Evolutionary conservation across 331 rosid genomes (phyloP), one percentile per base, ranked within the genome.

Genomic region (Acacia pycnantha): DNA sequence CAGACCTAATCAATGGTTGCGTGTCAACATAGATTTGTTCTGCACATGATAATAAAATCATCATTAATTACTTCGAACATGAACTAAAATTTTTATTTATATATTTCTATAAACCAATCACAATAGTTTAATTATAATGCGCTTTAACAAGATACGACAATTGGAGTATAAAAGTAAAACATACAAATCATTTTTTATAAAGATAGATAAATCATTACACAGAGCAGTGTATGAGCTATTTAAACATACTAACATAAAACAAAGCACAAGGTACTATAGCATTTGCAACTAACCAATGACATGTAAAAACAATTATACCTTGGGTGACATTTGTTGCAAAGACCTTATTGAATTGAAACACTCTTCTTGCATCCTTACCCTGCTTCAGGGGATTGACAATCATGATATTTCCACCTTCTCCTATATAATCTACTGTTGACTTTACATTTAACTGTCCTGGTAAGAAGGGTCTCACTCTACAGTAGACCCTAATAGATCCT

Each of bases 371-470:
- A 73, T 92, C 98, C 82, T 91, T 88, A 11, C 97, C 98, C 78
- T 92, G 95, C 87, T 94, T 96, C 37, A 88, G 80, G 78, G 98
- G 98, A 88, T 94, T 96, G 48, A 87, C 92, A 69, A 96, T 92
- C 98, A 96, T 96, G 80, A 96, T 89, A 70, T 89, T 94, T 84
- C 99, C 99, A 86, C 92, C 92, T 88, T 96, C 99, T 85, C 99
- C 98, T 37, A 96, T 92, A 80, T 96, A 92, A 84, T 96, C 98
- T 22, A 96, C 95, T 0, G 98, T 91, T 37, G 95, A 85, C 53
- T 83, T 90, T 66, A 83, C 92, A 77, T 79, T 90, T 83, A 95
- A 87, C 86, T 94, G 95, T 44, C 92, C 97, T 0, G 86, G 84
- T 80, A 94, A 89, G 87, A 91, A 96, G 76, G 99, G 99, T 72